phyloP scores from a whole-genome alignment of 139 green algal genomes.

The Tetradesmus lagerheimii region DNA sequence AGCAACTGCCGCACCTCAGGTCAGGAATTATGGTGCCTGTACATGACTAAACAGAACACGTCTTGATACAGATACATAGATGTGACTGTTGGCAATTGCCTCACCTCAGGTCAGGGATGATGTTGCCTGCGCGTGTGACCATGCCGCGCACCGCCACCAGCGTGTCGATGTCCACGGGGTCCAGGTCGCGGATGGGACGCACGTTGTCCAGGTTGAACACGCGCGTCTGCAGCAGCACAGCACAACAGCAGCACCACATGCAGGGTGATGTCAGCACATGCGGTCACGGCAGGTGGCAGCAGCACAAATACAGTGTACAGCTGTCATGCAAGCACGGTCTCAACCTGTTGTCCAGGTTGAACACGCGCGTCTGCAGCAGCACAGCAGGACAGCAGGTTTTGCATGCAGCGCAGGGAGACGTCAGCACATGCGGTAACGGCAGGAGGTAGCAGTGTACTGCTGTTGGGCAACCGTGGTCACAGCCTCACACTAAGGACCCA shows the following conservation, averaged over 20 bases:
- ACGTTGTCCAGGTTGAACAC: conserved; percentile 92
- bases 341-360: conserved; percentile 85
- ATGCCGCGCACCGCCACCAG: conserved; percentile 96
- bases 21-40: conserved; percentile 62
- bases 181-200: conserved; percentile 92
- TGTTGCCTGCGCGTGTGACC: conserved; percentile 89
- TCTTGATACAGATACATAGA: no score
- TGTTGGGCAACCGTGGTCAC: no score
- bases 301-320: background rate
- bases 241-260: background rate
- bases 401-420: background rate
- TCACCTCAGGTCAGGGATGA: conserved; percentile 96
- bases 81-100: background rate
- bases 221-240: conserved; percentile 71
- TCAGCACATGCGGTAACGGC: background rate
- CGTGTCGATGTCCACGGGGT: conserved; percentile 94
- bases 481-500: no score
- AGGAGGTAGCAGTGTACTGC: background rate
- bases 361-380: conserved; percentile 82
- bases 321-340: no score
- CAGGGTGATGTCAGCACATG: background rate
- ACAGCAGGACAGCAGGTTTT: background rate
- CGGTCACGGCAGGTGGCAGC: background rate
- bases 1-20: no score
- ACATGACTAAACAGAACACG: no score